phyloP scores from a whole-genome alignment of 108 stramenopile genomes.

The Skeletonema grethae region DNA sequence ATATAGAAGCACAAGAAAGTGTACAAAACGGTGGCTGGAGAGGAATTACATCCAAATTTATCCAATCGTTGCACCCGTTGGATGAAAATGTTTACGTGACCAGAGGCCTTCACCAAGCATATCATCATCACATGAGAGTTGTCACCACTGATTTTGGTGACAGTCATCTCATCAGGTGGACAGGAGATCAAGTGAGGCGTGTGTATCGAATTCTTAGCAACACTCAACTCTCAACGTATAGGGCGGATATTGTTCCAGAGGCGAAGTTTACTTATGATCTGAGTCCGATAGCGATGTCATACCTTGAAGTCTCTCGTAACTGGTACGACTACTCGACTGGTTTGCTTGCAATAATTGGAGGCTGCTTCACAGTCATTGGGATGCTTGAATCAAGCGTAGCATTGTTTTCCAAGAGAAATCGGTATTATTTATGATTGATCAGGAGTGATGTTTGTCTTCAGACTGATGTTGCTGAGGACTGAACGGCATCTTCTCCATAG shows the following conservation, averaged over 20 bases:
- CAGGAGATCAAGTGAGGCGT: slow-evolving; percentile 5
- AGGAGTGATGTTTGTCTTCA: neutral
- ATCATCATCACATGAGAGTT: slow-evolving; percentile 96
- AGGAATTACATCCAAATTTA: slow-evolving; percentile 46
- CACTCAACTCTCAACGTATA: slow-evolving; percentile 76
- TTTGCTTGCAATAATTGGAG: slow-evolving; percentile 94
- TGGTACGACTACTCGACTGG: slow-evolving; percentile 97
- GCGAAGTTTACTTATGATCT: slow-evolving; percentile 87
- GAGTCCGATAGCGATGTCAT: slow-evolving; percentile 83
- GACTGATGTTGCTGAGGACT: too few relatives aligned
- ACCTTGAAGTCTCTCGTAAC: slow-evolving; percentile 42
- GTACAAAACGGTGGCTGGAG: slow-evolving; percentile 8
- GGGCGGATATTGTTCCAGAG: slow-evolving; percentile 67
- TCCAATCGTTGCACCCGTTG: slow-evolving; percentile 63
- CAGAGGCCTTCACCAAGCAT: slow-evolving; percentile 79
- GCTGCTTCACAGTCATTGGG: slow-evolving; percentile 94
- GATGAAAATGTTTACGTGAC: slow-evolving; percentile 84
- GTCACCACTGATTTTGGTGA: slow-evolving; percentile 73
- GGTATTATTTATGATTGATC: neutral
- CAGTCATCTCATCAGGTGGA: slow-evolving; percentile 17
- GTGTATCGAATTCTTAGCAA: slow-evolving; percentile 72
- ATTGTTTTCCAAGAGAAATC: slow-evolving; percentile 13
- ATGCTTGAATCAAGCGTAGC: slow-evolving; percentile 73
- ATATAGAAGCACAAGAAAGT: slow-evolving; percentile 31
- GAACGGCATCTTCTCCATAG: too few relatives aligned